Base-by-base conservation (phyloP, 2,329 filamentous ascomycete species). In the Talaromyces sp. region DNA sequence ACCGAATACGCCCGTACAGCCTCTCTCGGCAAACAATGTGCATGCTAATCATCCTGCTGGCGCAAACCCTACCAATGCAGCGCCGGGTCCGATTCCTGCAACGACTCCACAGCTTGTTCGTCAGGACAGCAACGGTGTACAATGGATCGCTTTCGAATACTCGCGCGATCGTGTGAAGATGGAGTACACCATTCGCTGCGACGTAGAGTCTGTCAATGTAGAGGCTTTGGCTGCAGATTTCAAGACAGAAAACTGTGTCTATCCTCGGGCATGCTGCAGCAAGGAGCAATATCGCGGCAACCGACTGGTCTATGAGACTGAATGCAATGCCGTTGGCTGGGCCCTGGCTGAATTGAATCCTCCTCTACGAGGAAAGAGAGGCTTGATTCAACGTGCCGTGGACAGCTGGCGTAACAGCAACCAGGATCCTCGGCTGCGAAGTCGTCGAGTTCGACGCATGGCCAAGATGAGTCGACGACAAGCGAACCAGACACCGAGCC, bases 241-340 rank as follows among this genome's bases (percentile, higher is more conserved):
- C 84, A 98, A 96, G 82, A 91, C 91, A 8, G 93, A 97, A 75
- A 99, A 99, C 79, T 98, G 95, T 75, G 95, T 99, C 14, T 99
- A 98, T 73, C 95, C 95, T 2, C 87, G 95, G 64, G 95, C 95
- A 3, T 97, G 93, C 81, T 96, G 92, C 76, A 86, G 87, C 68
- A 98, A 98, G 78, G 93, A 98, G 64, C 90, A 96, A 74, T 99
- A 99, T 81, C 89, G 93, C 64, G 95, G 95, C 65, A 99, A 99
- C 76, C 89, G 95, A 16, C 81, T 97, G 68, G 90, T 95, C 69
- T 99, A 99, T 77, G 95, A 99, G 81, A 97, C 92, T 16, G 95
- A 99, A 79, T 99, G 95, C 83, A 99, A 99, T 79, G 92, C 92
- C 0, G 95, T 99, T n/a, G 95, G 95, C n/a, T 99, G 95, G 95